phyloP scores from a whole-genome alignment of 1,139 yeast species.

The Suzukiozyma palmioleophila region DNA sequence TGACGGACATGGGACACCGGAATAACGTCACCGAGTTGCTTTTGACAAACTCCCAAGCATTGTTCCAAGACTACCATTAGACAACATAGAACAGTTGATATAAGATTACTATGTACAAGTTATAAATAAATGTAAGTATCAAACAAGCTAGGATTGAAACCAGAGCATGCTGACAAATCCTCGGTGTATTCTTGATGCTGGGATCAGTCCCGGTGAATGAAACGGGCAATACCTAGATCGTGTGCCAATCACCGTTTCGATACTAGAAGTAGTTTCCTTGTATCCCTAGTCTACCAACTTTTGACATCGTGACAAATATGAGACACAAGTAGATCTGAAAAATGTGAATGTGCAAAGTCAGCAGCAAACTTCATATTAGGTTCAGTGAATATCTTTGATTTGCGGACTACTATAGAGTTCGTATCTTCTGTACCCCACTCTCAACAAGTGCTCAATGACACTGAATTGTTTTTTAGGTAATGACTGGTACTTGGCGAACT shows the following conservation, averaged over 20 bases:
- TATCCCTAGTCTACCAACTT: too few species aligned
- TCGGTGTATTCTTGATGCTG: too few species aligned
- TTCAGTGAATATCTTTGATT: slow-evolving; percentile 56
- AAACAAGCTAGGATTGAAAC: too few species aligned
- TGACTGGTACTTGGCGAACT: slow-evolving; percentile 56
- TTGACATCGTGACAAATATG: too few species aligned
- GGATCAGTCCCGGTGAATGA: too few species aligned
- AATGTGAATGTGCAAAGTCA: background rate
- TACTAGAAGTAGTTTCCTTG: too few species aligned
- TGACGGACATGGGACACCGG: slow-evolving; percentile 79
- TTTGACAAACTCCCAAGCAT: slow-evolving; percentile 43
- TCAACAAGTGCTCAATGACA: slow-evolving; percentile 78
- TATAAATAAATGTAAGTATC: too few species aligned
- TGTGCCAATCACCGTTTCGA: too few species aligned
- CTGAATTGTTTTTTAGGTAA: slow-evolving; percentile 77
- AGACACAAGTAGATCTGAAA: too few species aligned
- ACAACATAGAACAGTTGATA: background rate
- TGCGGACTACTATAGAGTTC: slow-evolving; percentile 70
- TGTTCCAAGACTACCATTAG: slow-evolving; percentile 7
- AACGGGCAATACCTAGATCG: too few species aligned
- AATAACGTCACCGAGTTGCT: slow-evolving; percentile 77
- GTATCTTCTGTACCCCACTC: slow-evolving; percentile 68
- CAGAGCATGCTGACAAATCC: too few species aligned
- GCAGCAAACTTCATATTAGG: background rate
- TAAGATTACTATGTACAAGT: background rate